phyloP scores from a whole-genome alignment of 129 eudicot genomes.

The Artemisia tridentata region DNA sequence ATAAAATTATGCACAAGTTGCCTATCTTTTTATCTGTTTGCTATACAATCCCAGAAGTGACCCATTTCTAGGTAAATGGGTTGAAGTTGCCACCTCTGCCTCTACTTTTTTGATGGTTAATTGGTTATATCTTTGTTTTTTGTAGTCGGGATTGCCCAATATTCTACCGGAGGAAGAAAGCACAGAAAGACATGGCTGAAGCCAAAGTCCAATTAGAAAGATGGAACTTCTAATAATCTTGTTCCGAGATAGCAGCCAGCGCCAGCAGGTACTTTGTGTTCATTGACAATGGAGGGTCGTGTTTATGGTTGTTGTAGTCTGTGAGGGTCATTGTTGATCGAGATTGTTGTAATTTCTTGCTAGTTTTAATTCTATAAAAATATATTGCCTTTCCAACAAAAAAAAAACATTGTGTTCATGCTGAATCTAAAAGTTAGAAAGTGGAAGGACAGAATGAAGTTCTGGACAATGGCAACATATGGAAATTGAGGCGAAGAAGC shows the following conservation, averaged over 20 bases:
- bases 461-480: neutral
- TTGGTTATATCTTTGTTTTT: constrained; percentile 11
- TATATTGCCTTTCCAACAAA: constrained; percentile 81
- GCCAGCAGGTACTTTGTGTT: neutral
- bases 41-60: no score
- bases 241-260: neutral
- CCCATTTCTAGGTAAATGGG: no score
- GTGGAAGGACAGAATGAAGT: neutral
- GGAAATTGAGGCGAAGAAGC: neutral
- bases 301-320: no score
- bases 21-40: no score
- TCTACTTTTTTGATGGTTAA: neutral
- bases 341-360: no score
- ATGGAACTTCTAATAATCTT: constrained; percentile 49
- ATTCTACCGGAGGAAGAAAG: constrained; percentile 96
- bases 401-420: constrained; percentile 47
- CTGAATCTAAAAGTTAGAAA: neutral
- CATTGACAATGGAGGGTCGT: constrained; percentile 75
- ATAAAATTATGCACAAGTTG: no score
- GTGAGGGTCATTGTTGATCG: no score
- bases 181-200: constrained; percentile 99
- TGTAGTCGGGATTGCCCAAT: constrained; percentile 97
- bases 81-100: neutral
- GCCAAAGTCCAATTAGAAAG: constrained; percentile 91
- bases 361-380: no score